Evolutionary conservation across 495 filamentous ascomycete species (phyloP).

Genomic region (Durotheca rogersii): DNA sequence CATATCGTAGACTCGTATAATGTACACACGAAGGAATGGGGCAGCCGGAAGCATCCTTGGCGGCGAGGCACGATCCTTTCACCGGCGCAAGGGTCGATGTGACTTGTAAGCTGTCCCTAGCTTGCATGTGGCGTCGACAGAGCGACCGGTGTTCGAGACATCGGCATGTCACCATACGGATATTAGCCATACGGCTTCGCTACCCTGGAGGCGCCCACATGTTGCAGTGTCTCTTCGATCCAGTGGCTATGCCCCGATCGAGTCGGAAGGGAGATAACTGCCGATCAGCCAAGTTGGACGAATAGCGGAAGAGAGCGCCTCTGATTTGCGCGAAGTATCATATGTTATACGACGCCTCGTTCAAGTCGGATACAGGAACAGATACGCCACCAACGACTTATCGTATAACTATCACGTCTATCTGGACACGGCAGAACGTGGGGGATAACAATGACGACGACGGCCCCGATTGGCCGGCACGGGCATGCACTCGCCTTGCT

Average conservation of each 20-base stretch:
- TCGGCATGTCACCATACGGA: slow-evolving; percentile 25
- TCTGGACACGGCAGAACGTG: background rate
- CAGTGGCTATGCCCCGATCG: background rate
- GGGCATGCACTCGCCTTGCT: background rate
- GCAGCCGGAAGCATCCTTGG: background rate
- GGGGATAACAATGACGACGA: background rate
- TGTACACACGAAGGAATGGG: background rate
- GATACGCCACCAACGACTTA: background rate
- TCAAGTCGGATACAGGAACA: background rate
- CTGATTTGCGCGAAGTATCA: background rate
- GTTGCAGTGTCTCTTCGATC: background rate
- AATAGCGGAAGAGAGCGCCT: background rate
- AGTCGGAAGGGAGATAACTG: background rate
- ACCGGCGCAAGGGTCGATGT: background rate
- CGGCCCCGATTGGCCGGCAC: background rate
- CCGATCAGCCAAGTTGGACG: background rate
- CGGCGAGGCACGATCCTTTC: background rate
- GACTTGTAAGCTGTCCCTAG: background rate
- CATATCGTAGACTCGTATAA: background rate
- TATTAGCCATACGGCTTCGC: background rate
- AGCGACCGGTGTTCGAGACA: slow-evolving; percentile 3
- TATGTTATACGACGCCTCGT: background rate
- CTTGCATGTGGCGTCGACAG: background rate
- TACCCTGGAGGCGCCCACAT: slow-evolving; percentile 5
- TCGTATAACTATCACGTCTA: background rate